These are phyloP conservation scores for Arthrobotrys sphaeroides DNA, from an alignment of 2,329 filamentous ascomycete genomes.

Conservation along the genomic window DNA sequence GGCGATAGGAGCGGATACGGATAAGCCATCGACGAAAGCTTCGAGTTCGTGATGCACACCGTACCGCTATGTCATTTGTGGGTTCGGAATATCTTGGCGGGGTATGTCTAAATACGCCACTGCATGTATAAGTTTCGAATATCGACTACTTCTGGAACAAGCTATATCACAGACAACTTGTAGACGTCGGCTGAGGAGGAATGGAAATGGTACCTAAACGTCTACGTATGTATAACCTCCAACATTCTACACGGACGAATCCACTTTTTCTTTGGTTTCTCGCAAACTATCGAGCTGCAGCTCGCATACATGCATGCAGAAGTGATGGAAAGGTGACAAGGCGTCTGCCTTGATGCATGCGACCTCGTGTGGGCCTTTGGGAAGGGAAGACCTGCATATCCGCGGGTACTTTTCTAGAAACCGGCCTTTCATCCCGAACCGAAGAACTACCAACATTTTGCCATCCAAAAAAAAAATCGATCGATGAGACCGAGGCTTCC, in stretches of 20 bases:
- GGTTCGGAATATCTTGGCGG: slow-evolving; percentile 5
- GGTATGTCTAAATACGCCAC: slow-evolving; percentile 21
- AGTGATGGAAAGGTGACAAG: slow-evolving; percentile 37
- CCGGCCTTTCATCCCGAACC: slow-evolving; percentile 8
- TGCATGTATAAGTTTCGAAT: slow-evolving; percentile 18
- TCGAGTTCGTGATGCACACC: slow-evolving; percentile 6
- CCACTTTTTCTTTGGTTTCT: slow-evolving; percentile 16
- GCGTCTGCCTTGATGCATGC: slow-evolving; percentile 37
- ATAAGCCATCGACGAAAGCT: slow-evolving; percentile 19
- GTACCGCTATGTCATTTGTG: background rate
- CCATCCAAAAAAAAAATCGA: background rate
- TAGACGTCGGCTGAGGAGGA: slow-evolving; percentile 23
- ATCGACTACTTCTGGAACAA: slow-evolving; percentile 20
- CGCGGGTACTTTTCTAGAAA: slow-evolving; percentile 47
- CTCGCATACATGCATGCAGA: slow-evolving; percentile 45
- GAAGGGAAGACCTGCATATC: slow-evolving; percentile 32
- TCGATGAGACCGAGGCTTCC: background rate
- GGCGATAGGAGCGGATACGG: slow-evolving; percentile 40
- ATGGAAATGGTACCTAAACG: background rate
- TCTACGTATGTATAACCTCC: slow-evolving; percentile 5
- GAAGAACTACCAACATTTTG: background rate
- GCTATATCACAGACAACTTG: slow-evolving; percentile 7
- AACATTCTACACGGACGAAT: slow-evolving; percentile 3
- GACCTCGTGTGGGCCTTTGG: slow-evolving; percentile 38
- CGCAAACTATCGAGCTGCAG: slow-evolving; percentile 26